Evolutionary conservation across 441 rosid species (phyloP).

Genomic region (Aleurites moluccanus): DNA sequence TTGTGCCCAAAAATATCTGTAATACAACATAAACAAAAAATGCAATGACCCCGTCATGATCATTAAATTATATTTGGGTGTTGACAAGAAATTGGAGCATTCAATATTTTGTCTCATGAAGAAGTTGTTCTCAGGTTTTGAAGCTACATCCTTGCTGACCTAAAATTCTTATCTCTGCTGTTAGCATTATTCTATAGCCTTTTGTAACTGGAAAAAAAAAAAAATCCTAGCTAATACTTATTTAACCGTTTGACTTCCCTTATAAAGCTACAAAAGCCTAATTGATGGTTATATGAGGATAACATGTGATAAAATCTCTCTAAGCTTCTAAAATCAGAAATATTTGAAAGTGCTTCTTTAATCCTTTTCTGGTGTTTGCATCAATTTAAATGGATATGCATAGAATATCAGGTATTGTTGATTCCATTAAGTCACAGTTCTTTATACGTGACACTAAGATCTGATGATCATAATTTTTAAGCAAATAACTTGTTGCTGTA

Average conservation of each 20-base stretch:
- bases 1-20: background rate
- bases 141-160: background rate
- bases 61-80: background rate
- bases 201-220: background rate
- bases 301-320: background rate
- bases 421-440: conserved; percentile 14
- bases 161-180: background rate
- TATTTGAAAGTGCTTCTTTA: background rate
- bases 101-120: background rate
- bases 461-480: conserved; percentile 15
- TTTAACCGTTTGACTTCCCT: background rate
- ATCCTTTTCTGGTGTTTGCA: background rate
- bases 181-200: background rate
- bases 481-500: conserved; percentile 36
- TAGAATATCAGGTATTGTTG: background rate
- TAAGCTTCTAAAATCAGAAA: background rate
- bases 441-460: conserved; percentile 3
- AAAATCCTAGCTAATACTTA: background rate
- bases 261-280: background rate
- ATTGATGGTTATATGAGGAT: background rate
- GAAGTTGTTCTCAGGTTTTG: background rate
- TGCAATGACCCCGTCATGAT: background rate
- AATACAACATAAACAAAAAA: background rate
- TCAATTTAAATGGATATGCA: background rate
- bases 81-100: background rate